Percentiles rank a stretch among this genome's conserved stretches.
Evolutionary conservation across 257 asterid genomes (phyloP).

Genomic region (Plantago major): DNA sequence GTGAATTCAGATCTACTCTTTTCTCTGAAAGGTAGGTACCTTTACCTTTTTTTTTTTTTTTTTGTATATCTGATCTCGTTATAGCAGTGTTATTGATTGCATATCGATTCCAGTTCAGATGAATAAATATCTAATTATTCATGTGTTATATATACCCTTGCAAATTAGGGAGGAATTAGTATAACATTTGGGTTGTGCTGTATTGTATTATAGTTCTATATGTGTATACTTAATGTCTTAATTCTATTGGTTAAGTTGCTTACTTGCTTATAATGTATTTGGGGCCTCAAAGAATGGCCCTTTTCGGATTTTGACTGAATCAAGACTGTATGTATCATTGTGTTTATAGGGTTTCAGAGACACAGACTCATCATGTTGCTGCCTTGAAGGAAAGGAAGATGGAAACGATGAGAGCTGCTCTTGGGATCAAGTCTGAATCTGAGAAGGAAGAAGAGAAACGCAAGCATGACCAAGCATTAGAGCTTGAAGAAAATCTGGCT

Average conservation of each 20-base stretch:
- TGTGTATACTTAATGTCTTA: not conserved
- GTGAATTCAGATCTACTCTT: slow-evolving; percentile 24
- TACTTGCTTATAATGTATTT: not conserved
- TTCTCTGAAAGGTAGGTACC: slow-evolving; percentile 34
- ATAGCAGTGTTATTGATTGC: not conserved
- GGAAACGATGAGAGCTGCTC: slow-evolving; percentile 86
- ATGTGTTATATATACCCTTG: too few species aligned
- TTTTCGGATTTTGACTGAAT: not conserved
- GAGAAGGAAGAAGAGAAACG: slow-evolving; percentile 40
- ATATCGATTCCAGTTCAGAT: not conserved
- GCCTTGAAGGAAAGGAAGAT: slow-evolving; percentile 84
- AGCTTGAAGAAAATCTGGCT: slow-evolving; percentile 32
- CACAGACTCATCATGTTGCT: slow-evolving; percentile 88
- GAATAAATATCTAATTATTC: too few species aligned
- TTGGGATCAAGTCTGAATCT: slow-evolving; percentile 59
- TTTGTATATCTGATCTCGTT: not conserved
- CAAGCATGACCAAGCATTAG: slow-evolving; percentile 31
- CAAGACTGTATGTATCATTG: not conserved
- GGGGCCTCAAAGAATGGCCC: not conserved
- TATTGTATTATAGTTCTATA: too few species aligned
- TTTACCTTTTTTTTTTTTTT: not conserved
- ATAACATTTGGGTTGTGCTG: too few species aligned
- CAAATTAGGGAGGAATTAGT: too few species aligned
- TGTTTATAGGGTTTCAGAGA: slow-evolving; percentile 60
- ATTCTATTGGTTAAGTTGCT: not conserved